Conservation (phyloP, 73 alveolate genomes). For the Breviolum minutum region DNA sequence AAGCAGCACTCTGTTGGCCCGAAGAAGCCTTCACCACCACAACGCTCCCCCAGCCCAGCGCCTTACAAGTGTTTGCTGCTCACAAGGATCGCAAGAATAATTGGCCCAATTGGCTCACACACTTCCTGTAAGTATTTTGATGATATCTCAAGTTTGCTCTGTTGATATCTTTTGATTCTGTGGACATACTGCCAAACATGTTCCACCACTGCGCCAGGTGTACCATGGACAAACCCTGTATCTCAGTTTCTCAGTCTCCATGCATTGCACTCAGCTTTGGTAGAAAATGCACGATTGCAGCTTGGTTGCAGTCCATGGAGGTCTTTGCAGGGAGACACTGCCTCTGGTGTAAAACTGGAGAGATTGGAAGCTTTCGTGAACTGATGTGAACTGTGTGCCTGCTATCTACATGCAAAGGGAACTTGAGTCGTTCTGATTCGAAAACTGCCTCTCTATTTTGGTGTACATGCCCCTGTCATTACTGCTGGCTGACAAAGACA, state of each 20-base stretch:
- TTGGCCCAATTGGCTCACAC: too few relatives aligned
- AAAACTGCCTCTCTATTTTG: too few relatives aligned
- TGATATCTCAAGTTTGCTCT: too few relatives aligned
- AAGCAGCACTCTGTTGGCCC: slow-evolving; percentile 83
- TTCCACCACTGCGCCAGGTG: too few relatives aligned
- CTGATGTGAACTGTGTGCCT: background rate
- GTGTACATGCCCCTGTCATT: too few relatives aligned
- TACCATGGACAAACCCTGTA: background rate
- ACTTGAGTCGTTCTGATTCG: too few relatives aligned
- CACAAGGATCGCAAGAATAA: background rate
- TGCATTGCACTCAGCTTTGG: background rate
- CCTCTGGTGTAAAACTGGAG: background rate
- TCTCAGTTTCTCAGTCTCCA: background rate
- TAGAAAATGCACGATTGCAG: background rate
- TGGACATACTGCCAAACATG: too few relatives aligned
- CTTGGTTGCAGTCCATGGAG: slow-evolving; percentile 41
- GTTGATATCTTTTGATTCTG: too few relatives aligned
- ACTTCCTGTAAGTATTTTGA: too few relatives aligned
- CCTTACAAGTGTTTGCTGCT: background rate
- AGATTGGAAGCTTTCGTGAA: background rate
- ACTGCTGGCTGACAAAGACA: too few relatives aligned
- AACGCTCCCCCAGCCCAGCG: slow-evolving; percentile 74
- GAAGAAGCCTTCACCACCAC: slow-evolving; percentile 51
- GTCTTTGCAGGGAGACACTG: slow-evolving; percentile 65
- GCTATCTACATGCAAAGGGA: too few relatives aligned